Base-by-base conservation (phyloP, 306 rosid species). In the Sophora flavescens region DNA sequence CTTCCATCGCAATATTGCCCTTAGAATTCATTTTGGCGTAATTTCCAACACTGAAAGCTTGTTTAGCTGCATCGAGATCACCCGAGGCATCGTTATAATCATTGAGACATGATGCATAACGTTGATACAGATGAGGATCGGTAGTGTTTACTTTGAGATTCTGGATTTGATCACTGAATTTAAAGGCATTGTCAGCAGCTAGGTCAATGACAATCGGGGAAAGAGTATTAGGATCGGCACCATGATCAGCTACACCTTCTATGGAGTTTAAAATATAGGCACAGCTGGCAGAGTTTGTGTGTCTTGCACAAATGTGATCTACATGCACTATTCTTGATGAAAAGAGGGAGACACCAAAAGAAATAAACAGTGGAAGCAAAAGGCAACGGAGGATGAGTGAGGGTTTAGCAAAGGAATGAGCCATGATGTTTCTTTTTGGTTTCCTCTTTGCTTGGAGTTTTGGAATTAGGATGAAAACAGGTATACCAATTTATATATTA, bases 281-380 rank as follows among this genome's bases (percentile, higher is more conserved):
- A 18, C 85, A 81, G 6, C 15, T 53, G 1, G 2, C 4, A 42
- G 74, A 56, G 69, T 35, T 70, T 33, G 2, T 4, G 68, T 76
- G 81, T 76, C 42, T 70, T 4, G 78, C 18, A 15, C 81, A 81
- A 53, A 81, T 62, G 7, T 76, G 62, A 0, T 2, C 10, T 9
- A 45, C 32, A 33, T 16, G 3, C n/a, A 81, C 60, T 9, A 3
- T 63, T 63, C 41, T 77, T 1, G 35, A 68, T 18, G 53, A 16
- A 13, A 38, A 30, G 17, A 35, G 33, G 11, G 52, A 33, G 2
- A 39, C 9, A 35, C 14, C 41, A 35, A 47, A 68, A 58, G 69
- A 77, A 5, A 76, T 0, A 22, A 22, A 22, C 22, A 22, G 22
- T 22, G 22, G 22, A 22, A 22, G 22, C 22, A 22, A 22, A 22